Percentiles rank a stretch among this genome's conserved stretches.
Evolutionary conservation across 2,329 filamentous ascomycete species (phyloP).

Genomic region (Xylaria sp.): DNA sequence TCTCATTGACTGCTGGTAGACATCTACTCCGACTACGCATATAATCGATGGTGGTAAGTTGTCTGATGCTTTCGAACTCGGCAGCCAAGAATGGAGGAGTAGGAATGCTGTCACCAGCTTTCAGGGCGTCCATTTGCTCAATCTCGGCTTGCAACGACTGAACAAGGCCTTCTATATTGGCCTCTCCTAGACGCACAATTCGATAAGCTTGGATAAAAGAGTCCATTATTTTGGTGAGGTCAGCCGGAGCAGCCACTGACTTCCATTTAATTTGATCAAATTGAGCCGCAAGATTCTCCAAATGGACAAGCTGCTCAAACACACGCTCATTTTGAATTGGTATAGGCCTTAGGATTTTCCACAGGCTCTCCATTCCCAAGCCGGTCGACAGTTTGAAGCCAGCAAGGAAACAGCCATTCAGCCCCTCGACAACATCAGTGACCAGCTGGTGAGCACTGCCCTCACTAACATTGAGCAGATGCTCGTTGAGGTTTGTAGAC

Average conservation of each 20-base stretch:
- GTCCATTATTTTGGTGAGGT: slow-evolving; percentile 63
- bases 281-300: slow-evolving; percentile 66
- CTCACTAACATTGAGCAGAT: slow-evolving; percentile 43
- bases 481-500: slow-evolving; percentile 54
- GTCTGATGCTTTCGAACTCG: slow-evolving; percentile 67
- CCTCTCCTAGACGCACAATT: slow-evolving; percentile 60
- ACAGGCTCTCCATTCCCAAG: slow-evolving; percentile 81
- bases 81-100: slow-evolving; percentile 61
- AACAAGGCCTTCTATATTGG: slow-evolving; percentile 59
- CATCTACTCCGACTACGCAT: slow-evolving; percentile 40
- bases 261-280: slow-evolving; percentile 72
- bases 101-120: slow-evolving; percentile 49
- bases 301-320: slow-evolving; percentile 58
- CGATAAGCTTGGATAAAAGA: slow-evolving; percentile 66
- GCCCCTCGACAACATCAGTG: slow-evolving; percentile 51
- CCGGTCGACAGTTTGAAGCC: slow-evolving; percentile 80
- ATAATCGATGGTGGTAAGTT: slow-evolving; percentile 58
- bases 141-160: slow-evolving; percentile 62
- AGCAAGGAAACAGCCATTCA: slow-evolving; percentile 69
- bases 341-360: slow-evolving; percentile 75
- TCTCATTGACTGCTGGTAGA: slow-evolving; percentile 48
- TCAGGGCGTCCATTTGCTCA: slow-evolving; percentile 60
- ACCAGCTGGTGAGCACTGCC: slow-evolving; percentile 53
- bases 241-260: slow-evolving; percentile 60
- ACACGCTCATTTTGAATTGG: slow-evolving; percentile 60